Percentiles rank a stretch among this genome's conserved stretches.
These are phyloP conservation scores for Epicoccum sorghinum DNA, from an alignment of 2,329 filamentous ascomycete genomes.

Conservation along the genomic window DNA sequence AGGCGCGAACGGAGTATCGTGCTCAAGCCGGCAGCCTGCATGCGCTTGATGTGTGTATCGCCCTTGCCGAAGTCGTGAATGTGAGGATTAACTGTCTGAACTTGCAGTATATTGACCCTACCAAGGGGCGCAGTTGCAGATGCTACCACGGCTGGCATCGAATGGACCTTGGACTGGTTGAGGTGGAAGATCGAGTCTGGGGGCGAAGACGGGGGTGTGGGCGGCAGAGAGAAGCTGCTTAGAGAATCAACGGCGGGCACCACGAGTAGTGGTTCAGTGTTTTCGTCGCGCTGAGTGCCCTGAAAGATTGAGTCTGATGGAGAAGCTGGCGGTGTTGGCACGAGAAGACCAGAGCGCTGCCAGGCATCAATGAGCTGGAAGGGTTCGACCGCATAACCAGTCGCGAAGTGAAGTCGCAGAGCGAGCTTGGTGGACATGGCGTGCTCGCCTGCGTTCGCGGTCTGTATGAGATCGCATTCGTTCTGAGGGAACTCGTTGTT, in stretches of 20 bases:
- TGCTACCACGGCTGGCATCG: too few species aligned
- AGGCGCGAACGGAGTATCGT: too few species aligned
- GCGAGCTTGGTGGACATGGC: conserved; percentile 23
- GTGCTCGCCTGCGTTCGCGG: conserved; percentile 26
- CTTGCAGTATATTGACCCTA: conserved; percentile 17
- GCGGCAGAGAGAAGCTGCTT: too few species aligned
- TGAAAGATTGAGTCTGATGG: too few species aligned
- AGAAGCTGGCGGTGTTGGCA: not conserved
- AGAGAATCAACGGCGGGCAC: too few species aligned
- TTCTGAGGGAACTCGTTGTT: not conserved
- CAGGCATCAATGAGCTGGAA: conserved; percentile 13
- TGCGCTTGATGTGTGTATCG: conserved; percentile 17
- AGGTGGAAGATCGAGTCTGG: too few species aligned
- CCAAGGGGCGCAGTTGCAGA: too few species aligned
- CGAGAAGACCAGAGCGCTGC: conserved; percentile 6
- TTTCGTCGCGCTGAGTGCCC: too few species aligned
- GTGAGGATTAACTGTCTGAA: conserved; percentile 22
- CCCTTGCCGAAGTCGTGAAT: conserved; percentile 21
- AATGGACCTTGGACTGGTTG: too few species aligned
- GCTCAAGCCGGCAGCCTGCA: conserved; percentile 5
- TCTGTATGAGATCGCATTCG: conserved; percentile 5
- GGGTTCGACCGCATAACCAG: not conserved
- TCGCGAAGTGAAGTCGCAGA: conserved; percentile 21
- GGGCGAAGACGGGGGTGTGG: not conserved
- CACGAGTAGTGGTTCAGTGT: too few species aligned